Base-by-base conservation (phyloP, 352 stramenopile species). In the Pythium aquatile region DNA sequence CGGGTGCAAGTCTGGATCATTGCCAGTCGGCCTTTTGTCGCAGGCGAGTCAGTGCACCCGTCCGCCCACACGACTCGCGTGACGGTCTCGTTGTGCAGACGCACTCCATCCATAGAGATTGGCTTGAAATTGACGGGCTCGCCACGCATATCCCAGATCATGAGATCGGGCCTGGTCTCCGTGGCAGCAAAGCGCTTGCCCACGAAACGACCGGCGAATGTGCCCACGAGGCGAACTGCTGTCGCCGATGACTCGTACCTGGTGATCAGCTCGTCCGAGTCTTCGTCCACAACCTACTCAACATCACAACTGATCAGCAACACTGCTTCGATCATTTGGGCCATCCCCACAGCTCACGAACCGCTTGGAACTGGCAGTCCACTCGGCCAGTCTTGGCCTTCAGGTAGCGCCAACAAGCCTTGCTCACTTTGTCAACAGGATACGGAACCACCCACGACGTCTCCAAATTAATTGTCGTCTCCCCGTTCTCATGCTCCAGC, bases 371-470 rank as follows among this genome's bases (percentile, higher is more conserved):
- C 6, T 17, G 44, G 20, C 44, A 51, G 44, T 51, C 20, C 44
- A 16, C 2, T 11, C 44, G 44, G 2, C 17, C 7, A 7, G 53
- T 58, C 53, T 58, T 58, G 6, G 9, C 10, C 3, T 17, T 33
- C 5, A 58, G 53, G 13, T 58, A 58, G 11, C 20, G 16, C 53
- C 53, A 58, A 46, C 44, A 58, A 2, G 53, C 29, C 10, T n/a
- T 5, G 4, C 32, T 33, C 5, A 58, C 35, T 2, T 11, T 40
- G 8, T 52, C 42, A n/a, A 67, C 61, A 3, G 61, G 44, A 35
- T 58, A 67, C 24, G 61, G 61, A 52, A 67, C 30, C 37, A 67
- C 61, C 61, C 61, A 67, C 40, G 61, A 67, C 42, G 32, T 62
- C 30, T 67, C 61, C 16, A 67, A 24, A 28, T 67, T 67, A 42